Percentiles rank a stretch among this genome's conserved stretches.
Conservation (phyloP, 2,329 filamentous ascomycete species). For the Exophiala bonariae region DNA sequence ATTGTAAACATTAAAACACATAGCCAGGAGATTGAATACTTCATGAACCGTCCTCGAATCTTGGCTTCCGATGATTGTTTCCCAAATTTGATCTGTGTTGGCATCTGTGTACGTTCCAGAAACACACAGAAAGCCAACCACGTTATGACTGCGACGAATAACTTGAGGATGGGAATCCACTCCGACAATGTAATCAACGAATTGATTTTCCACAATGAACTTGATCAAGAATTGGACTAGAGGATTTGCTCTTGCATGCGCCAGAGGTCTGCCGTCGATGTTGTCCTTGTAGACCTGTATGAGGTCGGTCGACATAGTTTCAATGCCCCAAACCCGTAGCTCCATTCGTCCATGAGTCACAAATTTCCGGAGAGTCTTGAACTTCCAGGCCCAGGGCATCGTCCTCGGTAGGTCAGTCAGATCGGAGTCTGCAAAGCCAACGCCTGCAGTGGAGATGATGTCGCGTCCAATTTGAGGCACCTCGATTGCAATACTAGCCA, state of each 20-base stretch:
- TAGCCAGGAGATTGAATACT: constrained; percentile 65
- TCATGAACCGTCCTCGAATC: constrained; percentile 84
- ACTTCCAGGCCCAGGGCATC: constrained; percentile 62
- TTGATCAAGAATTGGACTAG: constrained; percentile 68
- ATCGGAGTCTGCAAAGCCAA: constrained; percentile 22
- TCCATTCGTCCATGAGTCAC: constrained; percentile 89
- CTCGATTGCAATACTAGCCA: constrained; percentile 33
- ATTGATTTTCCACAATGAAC: constrained; percentile 66
- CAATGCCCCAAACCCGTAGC: constrained; percentile 75
- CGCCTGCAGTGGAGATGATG: constrained; percentile 33
- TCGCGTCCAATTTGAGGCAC: constrained; percentile 36
- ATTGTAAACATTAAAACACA: constrained; percentile 49
- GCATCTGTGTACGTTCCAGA: constrained; percentile 69
- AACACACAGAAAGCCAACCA: constrained; percentile 82
- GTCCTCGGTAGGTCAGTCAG: constrained; percentile 34
- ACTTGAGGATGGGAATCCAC: constrained; percentile 91
- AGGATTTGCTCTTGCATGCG: constrained; percentile 45
- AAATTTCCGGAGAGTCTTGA: constrained; percentile 67
- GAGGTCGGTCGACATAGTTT: constrained; percentile 70
- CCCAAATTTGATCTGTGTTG: constrained; percentile 82
- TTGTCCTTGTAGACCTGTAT: constrained; percentile 64
- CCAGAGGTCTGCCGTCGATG: constrained; percentile 39
- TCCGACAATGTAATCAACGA: constrained; percentile 85
- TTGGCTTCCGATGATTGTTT: constrained; percentile 75
- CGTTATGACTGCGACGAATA: constrained; percentile 76